Percentiles rank a stretch among this genome's conserved stretches.
These are phyloP conservation scores for Penicillium decumbens DNA, from an alignment of 2,329 filamentous ascomycete genomes.

Conservation along the genomic window DNA sequence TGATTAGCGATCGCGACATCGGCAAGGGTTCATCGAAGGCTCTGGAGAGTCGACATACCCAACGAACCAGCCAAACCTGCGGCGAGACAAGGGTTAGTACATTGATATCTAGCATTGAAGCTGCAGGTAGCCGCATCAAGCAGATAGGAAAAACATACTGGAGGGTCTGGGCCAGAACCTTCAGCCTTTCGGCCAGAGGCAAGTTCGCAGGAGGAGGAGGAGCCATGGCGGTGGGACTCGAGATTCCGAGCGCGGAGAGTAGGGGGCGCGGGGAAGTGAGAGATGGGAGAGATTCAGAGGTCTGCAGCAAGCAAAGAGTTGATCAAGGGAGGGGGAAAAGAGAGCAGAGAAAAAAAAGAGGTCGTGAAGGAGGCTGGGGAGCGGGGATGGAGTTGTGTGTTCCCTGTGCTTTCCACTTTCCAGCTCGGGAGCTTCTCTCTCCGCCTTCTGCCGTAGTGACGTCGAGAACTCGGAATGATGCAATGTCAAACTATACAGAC, in stretches of 20 bases:
- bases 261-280: not conserved
- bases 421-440: conserved; percentile 14
- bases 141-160: conserved; percentile 61
- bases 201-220: conserved; percentile 66
- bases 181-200: conserved; percentile 69
- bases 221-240: conserved; percentile 52
- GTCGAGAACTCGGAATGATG: conserved; percentile 19
- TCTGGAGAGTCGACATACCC: conserved; percentile 55
- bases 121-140: conserved; percentile 8
- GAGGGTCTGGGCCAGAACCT: conserved; percentile 77
- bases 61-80: conserved; percentile 66
- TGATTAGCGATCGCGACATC: conserved; percentile 20
- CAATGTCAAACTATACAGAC: conserved; percentile 4
- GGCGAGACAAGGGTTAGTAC: conserved; percentile 29
- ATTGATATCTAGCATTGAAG: conserved; percentile 10
- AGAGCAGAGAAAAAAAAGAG: conserved; percentile 9
- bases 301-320: not conserved
- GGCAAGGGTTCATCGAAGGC: not conserved
- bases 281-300: conserved; percentile 2
- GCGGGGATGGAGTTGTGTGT: conserved; percentile 19
- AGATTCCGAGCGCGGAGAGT: conserved; percentile 2
- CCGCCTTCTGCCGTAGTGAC: conserved; percentile 21
- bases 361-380: conserved; percentile 17
- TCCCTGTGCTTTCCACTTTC: conserved; percentile 18
- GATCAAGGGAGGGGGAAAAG: conserved; percentile 1